Evolutionary conservation across 176 grass and related monocot genomes (phyloP).

Genomic region (Puya raimondii): DNA sequence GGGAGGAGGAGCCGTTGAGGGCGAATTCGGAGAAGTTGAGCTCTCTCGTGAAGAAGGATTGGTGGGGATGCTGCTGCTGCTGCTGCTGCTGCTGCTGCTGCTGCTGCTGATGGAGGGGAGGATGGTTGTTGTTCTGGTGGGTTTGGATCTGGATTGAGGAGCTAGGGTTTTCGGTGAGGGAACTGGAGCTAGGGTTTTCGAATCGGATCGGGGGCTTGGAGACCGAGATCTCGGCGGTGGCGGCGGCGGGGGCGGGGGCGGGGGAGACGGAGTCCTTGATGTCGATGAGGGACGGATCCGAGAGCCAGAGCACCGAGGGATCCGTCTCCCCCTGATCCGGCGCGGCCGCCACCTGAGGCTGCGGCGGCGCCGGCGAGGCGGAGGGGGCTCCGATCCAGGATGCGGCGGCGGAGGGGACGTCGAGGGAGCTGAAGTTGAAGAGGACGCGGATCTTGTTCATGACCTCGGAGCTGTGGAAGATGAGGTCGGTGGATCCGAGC

Average conservation of each 20-base stretch:
- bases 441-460: conserved; percentile 49
- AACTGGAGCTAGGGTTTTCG: conserved; percentile 69
- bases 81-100: conserved; percentile 16
- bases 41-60: conserved; percentile 58
- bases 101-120: conserved; percentile 19
- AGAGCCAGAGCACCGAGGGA: conserved; percentile 79
- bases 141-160: conserved; percentile 32
- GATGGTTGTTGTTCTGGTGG: conserved; percentile 9
- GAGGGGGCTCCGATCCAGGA: conserved; percentile 14
- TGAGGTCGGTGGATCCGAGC: conserved; percentile 76
- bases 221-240: conserved; percentile 52
- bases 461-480: conserved; percentile 55
- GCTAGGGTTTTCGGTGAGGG: conserved; percentile 67
- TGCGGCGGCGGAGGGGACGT: background rate
- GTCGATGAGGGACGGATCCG: conserved; percentile 47
- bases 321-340: conserved; percentile 50
- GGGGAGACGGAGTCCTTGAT: conserved; percentile 53
- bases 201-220: conserved; percentile 73
- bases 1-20: conserved; percentile 33
- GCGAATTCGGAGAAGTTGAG: conserved; percentile 74
- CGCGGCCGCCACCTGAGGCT: conserved; percentile 2
- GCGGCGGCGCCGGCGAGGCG: background rate
- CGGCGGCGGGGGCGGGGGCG: conserved; percentile 12
- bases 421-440: conserved; percentile 44
- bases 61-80: conserved; percentile 3